Evolutionary conservation across 169 alveolate species (phyloP).

Genomic region (Plasmodium blacklocki): DNA sequence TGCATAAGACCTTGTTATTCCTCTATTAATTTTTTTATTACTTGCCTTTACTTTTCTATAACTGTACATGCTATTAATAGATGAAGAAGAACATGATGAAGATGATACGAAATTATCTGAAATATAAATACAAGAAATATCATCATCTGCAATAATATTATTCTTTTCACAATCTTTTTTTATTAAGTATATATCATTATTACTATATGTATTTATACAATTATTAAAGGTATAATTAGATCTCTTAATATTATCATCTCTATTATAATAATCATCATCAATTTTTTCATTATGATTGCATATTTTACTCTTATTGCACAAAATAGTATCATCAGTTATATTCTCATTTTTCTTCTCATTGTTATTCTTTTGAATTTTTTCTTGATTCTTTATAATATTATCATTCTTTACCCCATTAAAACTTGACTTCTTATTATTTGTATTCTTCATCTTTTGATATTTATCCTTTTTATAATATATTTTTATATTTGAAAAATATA

Average conservation of each 20-base stretch:
- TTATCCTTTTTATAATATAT: conserved; percentile 7
- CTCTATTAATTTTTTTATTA: conserved; percentile 16
- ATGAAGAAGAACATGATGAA: conserved; percentile 12
- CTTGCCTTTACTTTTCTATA: conserved; percentile 3
- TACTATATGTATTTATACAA: no score
- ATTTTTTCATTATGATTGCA: background rate
- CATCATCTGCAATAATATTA: background rate
- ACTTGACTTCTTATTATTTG: background rate
- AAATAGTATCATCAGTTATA: background rate
- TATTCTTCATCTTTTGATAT: background rate
- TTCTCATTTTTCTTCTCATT: conserved; percentile 16
- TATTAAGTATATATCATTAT: background rate
- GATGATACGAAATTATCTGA: background rate
- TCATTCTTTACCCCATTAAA: background rate
- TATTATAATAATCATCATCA: background rate
- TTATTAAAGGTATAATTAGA: no score
- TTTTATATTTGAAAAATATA: conserved; percentile 41
- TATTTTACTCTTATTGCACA: no score
- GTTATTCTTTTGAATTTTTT: background rate
- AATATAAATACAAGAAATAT: background rate
- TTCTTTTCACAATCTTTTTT: background rate
- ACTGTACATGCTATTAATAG: conserved; percentile 36
- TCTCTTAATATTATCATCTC: background rate
- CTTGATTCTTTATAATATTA: background rate
- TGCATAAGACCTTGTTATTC: conserved; percentile 35